Evolutionary conservation across 192 early-diverging fungal species (phyloP), one percentile per base, ranked within the genome.

Genomic region (Entomortierella parvispora): DNA sequence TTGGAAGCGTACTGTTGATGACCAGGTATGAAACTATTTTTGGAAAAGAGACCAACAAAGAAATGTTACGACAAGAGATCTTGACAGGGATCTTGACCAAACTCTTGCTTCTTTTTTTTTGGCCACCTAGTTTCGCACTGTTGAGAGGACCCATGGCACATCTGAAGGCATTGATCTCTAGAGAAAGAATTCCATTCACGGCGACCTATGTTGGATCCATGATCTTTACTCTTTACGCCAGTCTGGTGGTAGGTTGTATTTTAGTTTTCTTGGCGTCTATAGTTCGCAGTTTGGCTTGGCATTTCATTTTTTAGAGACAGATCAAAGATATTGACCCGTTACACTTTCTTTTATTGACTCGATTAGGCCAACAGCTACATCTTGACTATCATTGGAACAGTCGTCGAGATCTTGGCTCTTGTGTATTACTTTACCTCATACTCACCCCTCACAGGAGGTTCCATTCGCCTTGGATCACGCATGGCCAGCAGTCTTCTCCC

Each of bases 81-180:
- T 18, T 29, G 11, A 17, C 23, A 4, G 23, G 6, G 40, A 34
- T 10, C 8, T 11, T 58, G 23, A 48, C 18, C 42, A 8, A 31
- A 15, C n/a, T 62, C 32, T 11, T 60, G 25, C 70, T 68, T 56
- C 14, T 64, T 76, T 54, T 48, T 50, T 22, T 17, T 33, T 11
- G 1, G 2, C 18, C 17, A 2, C 31, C n/a, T 69, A 92, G 90
- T 80, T 83, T 97, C 55, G 92, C 95, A 6, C 62, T 97, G 58
- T 76, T 97, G 51, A 83, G 89, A 47, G 96, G 96, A 6, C 95
- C 93, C 22, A 81, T 85, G 34, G 88, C 94, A 9, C 94, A 96
- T 71, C 55, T 94, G 37, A 83, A 86, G 61, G 94, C 96, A 62
- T 82, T 96, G 79, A 79, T 94, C 32, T 93, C 92, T 18, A 72